Base-by-base conservation (phyloP, 1,284 basidiomycete genomes). In the Cryptococcus sp. region DNA sequence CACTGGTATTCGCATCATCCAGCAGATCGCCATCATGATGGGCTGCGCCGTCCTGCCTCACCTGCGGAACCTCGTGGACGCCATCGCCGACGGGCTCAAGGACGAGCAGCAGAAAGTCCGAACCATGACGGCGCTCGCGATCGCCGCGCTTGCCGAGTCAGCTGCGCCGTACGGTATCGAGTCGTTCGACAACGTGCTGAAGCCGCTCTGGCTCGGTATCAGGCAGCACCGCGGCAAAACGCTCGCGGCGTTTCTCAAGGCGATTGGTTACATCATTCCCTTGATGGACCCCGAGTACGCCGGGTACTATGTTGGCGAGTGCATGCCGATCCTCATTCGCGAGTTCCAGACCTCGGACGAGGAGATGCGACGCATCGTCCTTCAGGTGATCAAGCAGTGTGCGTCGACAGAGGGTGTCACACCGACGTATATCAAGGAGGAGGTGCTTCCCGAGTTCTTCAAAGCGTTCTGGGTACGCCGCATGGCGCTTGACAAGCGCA, bases 11-110 rank as follows among this genome's bases (percentile, higher is more conserved):
- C 92, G 94, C 70, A 98, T 98, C 65, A 92, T 98, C 20, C 96
- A 99, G 79, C 96, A 98, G 77, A 98, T 99, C 58, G 94, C 96
- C 20, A 96, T 98, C 73, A 97, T 98, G 93, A 98, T 98, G 93
- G 95, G 96, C 20, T 98, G 95, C 69, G 96, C 95, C n/a, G 89
- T 98, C 37, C 83, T 98, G 4, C 96, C 96, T 16, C 96, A 98
- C 77, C 82, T 99, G 46, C 89, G 93, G 57, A 98, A 96, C 71
- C 83, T 98, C 37, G 95, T 98, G 43, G 91, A 97, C 64, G 94
- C 94, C 64, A 92, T 98, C 54, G 92, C 93, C 1, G 91, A 95
- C 66, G 96, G 96, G 21, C 82, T 98, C 46, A 87, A 91, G 47
- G 96, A 99, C 70, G 96, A 99, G 67, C 95, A 99, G 78, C 95